These are phyloP conservation scores for Mycosphaerella sp. DNA, from an alignment of 2,329 filamentous ascomycete genomes.

Conservation along the genomic window DNA sequence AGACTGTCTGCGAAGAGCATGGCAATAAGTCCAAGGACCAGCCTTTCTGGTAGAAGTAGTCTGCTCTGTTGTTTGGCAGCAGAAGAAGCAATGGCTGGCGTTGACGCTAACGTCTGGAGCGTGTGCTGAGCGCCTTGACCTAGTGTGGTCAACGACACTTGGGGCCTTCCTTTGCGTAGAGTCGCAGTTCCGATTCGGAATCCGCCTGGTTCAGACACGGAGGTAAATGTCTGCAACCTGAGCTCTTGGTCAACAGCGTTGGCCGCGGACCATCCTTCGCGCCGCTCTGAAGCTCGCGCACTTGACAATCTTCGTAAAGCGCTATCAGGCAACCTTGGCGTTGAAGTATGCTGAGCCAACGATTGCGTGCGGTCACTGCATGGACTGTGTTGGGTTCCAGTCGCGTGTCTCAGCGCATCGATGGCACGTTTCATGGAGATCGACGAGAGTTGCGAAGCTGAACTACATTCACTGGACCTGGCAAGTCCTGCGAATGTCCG, in stretches of 20 bases:
- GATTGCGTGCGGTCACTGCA: background rate
- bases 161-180: slow-evolving; percentile 18
- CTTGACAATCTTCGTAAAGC: background rate
- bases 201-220: slow-evolving; percentile 23
- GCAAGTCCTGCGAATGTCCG: slow-evolving; percentile 12
- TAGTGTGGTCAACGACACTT: background rate
- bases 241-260: slow-evolving; percentile 3
- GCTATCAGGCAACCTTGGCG: background rate
- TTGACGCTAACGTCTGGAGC: background rate
- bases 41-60: slow-evolving; percentile 8
- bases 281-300: background rate
- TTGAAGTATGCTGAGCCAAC: background rate
- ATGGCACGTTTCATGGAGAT: slow-evolving; percentile 7
- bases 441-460: background rate
- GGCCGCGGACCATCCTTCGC: background rate
- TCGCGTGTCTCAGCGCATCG: background rate
- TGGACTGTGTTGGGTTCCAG: background rate
- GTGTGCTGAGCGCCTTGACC: background rate
- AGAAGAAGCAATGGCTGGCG: background rate
- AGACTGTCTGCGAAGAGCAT: background rate
- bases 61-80: background rate
- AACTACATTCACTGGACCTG: slow-evolving; percentile 1
- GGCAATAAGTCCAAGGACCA: slow-evolving; percentile 1
- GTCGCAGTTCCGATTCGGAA: slow-evolving; percentile 4
- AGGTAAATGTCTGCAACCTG: slow-evolving; percentile 24